Evolutionary conservation across 306 rosid genomes (phyloP), one percentile per base, ranked within the genome.

Genomic region (Styphnolobium japonicum): DNA sequence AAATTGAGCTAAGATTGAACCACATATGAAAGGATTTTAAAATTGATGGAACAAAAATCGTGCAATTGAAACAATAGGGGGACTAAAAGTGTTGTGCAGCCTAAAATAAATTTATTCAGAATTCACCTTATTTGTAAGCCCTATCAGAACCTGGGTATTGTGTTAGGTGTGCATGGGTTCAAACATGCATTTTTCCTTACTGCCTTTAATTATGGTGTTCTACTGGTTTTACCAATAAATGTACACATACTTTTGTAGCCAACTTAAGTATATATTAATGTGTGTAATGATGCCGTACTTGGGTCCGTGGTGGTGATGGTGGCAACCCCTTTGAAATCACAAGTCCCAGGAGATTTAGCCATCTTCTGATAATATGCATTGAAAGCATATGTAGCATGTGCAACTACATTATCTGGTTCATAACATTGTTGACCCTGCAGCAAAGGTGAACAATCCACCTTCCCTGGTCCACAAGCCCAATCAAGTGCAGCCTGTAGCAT

Each of bases 381-480:
- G 85, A 94, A 88, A 61, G 98, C 97, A 73, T 92, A 94, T 16
- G 98, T 76, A 60, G 97, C 78, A 55, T 94, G 98, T 5, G 90
- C 55, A 51, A 84, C 90, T 69, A 94, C 96, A 81, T 84, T 92
- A 78, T 94, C 79, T 2, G 98, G 98, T 77, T 88, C 88, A 73
- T 89, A 82, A 83, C 98, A 94, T 3, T 93, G 84, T 85, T 92
- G 87, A 63, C 96, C 98, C 81, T 94, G 96, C 76, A 92, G 78
- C 88, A 94, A 74, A 7, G 92, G 85, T 10, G 97, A 89, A 74
- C 98, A 94, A 79, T 94, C 94, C 64, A 94, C 98, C 84, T 90
- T 94, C 53, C 98, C 98, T 0, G 96, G 97, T 55, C 98, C 98
- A 87, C 98, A 94, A 40, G 98, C 98, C 98, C 98, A 94, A 78